Percentiles rank a stretch among this genome's conserved stretches.
Evolutionary conservation across 176 grass and related monocot species (phyloP).

Genomic region (Musa beccarii): DNA sequence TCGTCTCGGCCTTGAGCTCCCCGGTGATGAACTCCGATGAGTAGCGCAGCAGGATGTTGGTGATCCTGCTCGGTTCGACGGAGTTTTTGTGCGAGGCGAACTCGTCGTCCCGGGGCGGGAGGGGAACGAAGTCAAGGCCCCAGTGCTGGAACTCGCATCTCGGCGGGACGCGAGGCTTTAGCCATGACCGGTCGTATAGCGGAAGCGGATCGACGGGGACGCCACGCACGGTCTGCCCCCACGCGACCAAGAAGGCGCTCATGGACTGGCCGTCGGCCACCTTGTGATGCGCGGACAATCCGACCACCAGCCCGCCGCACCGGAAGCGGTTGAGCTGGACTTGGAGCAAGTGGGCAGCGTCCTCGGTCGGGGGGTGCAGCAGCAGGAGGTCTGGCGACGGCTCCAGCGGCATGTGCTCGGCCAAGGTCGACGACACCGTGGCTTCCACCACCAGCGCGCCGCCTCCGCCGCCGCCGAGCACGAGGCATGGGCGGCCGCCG

Average conservation of each 20-base stretch:
- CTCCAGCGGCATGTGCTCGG: slow-evolving; percentile 4
- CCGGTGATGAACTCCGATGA: slow-evolving; percentile 22
- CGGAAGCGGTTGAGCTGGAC: slow-evolving; percentile 48
- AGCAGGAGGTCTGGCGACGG: slow-evolving; percentile 2
- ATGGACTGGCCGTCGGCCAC: slow-evolving; percentile 45
- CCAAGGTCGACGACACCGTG: not conserved
- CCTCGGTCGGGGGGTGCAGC: not conserved
- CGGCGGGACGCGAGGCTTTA: slow-evolving; percentile 29
- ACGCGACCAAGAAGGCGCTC: slow-evolving; percentile 33
- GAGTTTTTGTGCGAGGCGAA: no score
- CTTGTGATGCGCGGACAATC: slow-evolving; percentile 30
- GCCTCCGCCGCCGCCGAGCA: not conserved
- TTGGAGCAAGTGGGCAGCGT: slow-evolving; percentile 2
- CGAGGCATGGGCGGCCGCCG: slow-evolving; percentile 8
- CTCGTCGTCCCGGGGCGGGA: no score
- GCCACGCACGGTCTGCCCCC: slow-evolving; percentile 26
- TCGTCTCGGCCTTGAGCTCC: slow-evolving; percentile 23
- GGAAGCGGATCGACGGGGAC: not conserved
- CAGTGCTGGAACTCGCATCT: slow-evolving; percentile 40
- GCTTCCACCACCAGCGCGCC: slow-evolving; percentile 3
- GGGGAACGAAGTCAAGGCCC: slow-evolving; percentile 32
- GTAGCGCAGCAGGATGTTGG: slow-evolving; percentile 34
- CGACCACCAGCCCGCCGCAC: slow-evolving; percentile 43
- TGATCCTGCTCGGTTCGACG: slow-evolving; percentile 13
- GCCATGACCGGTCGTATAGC: slow-evolving; percentile 17